Evolutionary conservation across 306 rosid genomes (phyloP).

Genomic region (Ormosia emarginata): DNA sequence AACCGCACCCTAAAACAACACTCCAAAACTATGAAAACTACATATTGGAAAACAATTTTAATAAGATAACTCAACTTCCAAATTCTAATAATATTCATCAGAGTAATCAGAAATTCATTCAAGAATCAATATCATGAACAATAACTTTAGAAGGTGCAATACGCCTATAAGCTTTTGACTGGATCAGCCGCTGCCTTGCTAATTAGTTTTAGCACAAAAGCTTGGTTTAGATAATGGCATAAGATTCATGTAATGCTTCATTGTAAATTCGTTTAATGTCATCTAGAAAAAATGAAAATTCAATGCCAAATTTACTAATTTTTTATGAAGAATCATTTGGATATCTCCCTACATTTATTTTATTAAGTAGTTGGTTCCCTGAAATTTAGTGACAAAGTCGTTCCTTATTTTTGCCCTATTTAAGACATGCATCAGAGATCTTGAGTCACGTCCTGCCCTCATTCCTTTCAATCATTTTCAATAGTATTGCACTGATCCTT

Average conservation of each 20-base stretch:
- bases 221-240: neutral
- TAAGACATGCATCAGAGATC: neutral
- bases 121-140: neutral
- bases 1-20: conserved; percentile 44
- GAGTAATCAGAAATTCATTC: neutral
- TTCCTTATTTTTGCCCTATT: neutral
- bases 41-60: neutral
- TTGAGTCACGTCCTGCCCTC: neutral
- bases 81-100: neutral
- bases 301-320: neutral
- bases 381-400: too few species aligned
- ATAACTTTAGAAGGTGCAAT: neutral
- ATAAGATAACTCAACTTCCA: conserved; percentile 1
- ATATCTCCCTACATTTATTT: neutral
- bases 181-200: neutral
- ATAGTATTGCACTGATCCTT: neutral
- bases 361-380: neutral
- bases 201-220: neutral
- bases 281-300: neutral
- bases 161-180: neutral
- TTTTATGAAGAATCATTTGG: neutral
- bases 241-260: neutral
- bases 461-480: neutral
- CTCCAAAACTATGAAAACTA: conserved; percentile 12
- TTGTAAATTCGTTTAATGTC: neutral